Evolutionary conservation across 163 green algal species (phyloP), one percentile per base, ranked within the genome.

Genomic region (Prototheca wickerhamii): DNA sequence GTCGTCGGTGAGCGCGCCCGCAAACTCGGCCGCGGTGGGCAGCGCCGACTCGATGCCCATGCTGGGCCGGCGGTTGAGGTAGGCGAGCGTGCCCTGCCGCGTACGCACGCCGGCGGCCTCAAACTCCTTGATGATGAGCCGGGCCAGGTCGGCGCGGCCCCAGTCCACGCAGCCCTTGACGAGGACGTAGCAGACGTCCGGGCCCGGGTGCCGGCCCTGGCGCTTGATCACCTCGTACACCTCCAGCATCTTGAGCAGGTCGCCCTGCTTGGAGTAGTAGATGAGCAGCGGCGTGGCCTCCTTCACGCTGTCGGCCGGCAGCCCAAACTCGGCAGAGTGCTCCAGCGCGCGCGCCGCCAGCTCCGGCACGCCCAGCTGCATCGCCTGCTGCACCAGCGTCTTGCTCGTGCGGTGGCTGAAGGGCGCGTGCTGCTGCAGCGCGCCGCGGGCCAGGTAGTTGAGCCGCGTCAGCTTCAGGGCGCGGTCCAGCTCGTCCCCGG

Each of bases 141-240:
- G 54, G 29, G 67, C 72, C 40, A 79, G 65, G 49, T 79, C 72
- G 4, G 67, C 42, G 34, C 72, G 61, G 23, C 61, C 61, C 33
- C 66, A 60, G 63, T 79, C 72, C 26, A 79, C 72, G 67, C 72
- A 74, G 3, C 72, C 72, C 61, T 75, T 79, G 29, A 79, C 72
- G 31, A 79, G 57, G 56, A 79, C 73, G 61, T 72, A 75, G 33
- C 72, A 79, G 23, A 65, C 73, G 25, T 79, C 72, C n/a, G 72
- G 65, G 29, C 65, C 72, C 17, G 72, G 72, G 25, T 51, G 55
- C 5, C 61, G 56, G 12, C 67, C 67, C 28, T 52, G 59, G 26
- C 42, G 17, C 60, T 74, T 69, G 62, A 79, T 74, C 26, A 73
- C 62, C 54, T 79, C 67, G 65, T 68, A 79, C 34, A 68, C 43